Conservation (phyloP, 129 eudicot species). For the Logfia minima region DNA sequence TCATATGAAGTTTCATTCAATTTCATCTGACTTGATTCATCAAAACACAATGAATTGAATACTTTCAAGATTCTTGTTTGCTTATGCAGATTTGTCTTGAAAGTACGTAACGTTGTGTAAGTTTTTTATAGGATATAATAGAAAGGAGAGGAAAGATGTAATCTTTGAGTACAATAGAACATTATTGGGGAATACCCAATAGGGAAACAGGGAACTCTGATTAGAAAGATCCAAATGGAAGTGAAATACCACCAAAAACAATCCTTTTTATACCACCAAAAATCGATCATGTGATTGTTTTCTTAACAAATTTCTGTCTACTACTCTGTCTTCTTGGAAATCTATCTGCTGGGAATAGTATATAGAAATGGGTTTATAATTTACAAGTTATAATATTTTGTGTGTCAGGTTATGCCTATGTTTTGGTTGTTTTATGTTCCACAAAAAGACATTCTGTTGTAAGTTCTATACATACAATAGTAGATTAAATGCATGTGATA, state of each 20-base stretch:
- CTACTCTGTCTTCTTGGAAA: too few species aligned
- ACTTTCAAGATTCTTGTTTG: slow-evolving; percentile 24
- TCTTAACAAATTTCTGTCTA: too few species aligned
- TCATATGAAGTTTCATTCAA: slow-evolving; percentile 28
- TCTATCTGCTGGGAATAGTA: too few species aligned
- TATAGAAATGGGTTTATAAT: too few species aligned
- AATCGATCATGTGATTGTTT: too few species aligned
- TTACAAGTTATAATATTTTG: too few species aligned
- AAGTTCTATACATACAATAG: too few species aligned
- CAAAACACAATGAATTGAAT: slow-evolving; percentile 6
- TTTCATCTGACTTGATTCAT: slow-evolving; percentile 2
- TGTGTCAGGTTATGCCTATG: too few species aligned
- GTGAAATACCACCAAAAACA: not conserved
- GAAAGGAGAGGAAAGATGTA: slow-evolving; percentile 21
- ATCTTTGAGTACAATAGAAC: slow-evolving; percentile 17
- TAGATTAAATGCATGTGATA: too few species aligned
- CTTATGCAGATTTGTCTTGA: slow-evolving; percentile 23
- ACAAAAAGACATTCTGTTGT: too few species aligned
- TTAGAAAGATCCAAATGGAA: slow-evolving; percentile 8
- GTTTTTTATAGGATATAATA: slow-evolving; percentile 24
- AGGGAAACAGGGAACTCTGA: slow-evolving; percentile 2
- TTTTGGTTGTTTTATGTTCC: too few species aligned
- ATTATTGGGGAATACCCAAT: slow-evolving; percentile 3
- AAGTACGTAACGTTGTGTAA: slow-evolving; percentile 14
- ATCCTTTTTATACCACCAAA: not conserved